phyloP scores from a whole-genome alignment of 139 green algal species.

The Tetraselmis striata region DNA sequence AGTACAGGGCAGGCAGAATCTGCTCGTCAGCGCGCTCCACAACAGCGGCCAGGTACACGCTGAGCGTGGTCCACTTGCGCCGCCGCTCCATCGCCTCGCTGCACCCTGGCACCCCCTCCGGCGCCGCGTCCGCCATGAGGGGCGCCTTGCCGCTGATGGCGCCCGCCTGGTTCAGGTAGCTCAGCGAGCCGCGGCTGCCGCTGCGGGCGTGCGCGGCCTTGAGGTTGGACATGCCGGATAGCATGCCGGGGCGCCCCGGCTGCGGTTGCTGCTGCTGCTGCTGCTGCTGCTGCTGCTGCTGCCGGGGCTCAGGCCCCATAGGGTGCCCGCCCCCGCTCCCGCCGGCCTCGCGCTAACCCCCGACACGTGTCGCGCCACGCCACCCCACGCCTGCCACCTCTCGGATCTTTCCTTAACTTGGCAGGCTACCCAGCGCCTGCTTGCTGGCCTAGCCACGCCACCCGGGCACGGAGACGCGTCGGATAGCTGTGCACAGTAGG shows the following conservation, averaged over 20 bases:
- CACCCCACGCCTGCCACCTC: too few relatives aligned
- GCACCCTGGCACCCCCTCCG: neutral
- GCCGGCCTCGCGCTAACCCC: too few relatives aligned
- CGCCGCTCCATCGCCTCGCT: neutral
- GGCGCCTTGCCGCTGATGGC: neutral
- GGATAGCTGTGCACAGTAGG: too few relatives aligned
- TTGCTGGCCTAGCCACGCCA: too few relatives aligned
- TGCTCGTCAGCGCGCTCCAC: constrained; percentile 31
- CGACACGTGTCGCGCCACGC: too few relatives aligned
- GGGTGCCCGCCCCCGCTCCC: too few relatives aligned
- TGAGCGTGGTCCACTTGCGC: constrained; percentile 3
- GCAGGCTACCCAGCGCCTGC: too few relatives aligned
- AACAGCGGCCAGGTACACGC: constrained; percentile 16
- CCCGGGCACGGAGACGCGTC: too few relatives aligned
- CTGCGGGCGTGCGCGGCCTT: neutral
- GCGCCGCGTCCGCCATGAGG: neutral
- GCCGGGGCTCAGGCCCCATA: too few relatives aligned
- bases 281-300: too few relatives aligned
- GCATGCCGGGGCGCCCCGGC: neutral
- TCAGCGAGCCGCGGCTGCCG: neutral
- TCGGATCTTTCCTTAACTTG: too few relatives aligned
- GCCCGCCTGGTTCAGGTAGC: neutral
- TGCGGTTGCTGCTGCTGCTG: neutral
- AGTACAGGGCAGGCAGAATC: constrained; percentile 27
- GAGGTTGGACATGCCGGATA: neutral